Percentiles rank a stretch among this genome's conserved stretches.
phyloP scores from a whole-genome alignment of 306 rosid species.

The Quercus engelmannii region DNA sequence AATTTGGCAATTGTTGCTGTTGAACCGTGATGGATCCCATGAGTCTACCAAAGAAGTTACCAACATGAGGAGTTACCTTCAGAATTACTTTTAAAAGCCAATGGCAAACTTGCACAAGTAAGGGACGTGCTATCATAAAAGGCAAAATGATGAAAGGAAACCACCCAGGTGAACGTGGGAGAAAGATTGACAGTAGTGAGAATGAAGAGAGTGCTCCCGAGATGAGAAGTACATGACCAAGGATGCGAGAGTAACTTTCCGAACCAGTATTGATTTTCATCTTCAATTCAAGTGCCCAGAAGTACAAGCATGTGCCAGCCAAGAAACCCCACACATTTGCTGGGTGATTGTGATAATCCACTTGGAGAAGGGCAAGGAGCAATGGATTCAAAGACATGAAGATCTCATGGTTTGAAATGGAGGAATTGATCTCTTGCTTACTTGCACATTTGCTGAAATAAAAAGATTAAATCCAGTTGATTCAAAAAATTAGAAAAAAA shows the following conservation, averaged over 20 bases:
- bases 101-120: too few species aligned
- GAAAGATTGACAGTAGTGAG: constrained; percentile 9
- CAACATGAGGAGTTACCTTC: too few species aligned
- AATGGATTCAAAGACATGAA: constrained; percentile 17
- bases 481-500: too few species aligned
- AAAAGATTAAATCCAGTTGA: too few species aligned
- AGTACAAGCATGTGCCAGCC: neutral
- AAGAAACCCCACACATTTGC: constrained; percentile 1
- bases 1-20: too few species aligned
- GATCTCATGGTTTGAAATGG: constrained; percentile 14
- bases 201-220: neutral
- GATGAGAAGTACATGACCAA: constrained; percentile 2
- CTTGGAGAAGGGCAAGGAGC: constrained; percentile 13
- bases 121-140: neutral
- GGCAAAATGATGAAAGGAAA: constrained; percentile 6
- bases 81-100: too few species aligned
- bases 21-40: too few species aligned
- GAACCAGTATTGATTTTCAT: neutral
- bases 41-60: too few species aligned
- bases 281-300: neutral
- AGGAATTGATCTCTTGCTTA: neutral
- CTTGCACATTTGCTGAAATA: neutral
- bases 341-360: constrained; percentile 9
- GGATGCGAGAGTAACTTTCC: neutral
- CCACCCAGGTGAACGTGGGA: neutral